A percentile compares a stretch with the other conserved stretches of the same genome.
These are phyloP conservation scores for Xerocomellus dryophilus DNA, from an alignment of 768 basidiomycete genomes.

Conservation along the genomic window DNA sequence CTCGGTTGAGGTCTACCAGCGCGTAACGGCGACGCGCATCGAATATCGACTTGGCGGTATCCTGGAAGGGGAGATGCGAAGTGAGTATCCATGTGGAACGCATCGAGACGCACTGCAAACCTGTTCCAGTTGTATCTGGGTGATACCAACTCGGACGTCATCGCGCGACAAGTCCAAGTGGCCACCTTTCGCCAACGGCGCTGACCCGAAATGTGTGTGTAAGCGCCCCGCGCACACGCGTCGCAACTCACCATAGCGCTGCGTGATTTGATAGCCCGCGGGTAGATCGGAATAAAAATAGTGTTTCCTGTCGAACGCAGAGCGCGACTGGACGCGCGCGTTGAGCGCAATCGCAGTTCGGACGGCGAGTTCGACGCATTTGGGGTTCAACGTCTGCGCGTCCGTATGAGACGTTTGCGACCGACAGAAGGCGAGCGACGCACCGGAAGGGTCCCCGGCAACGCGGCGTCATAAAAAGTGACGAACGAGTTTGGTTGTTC, in stretches of 20 bases:
- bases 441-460: constrained; percentile 92
- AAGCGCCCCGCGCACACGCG: constrained; percentile 38
- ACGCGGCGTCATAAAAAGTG: constrained; percentile 79
- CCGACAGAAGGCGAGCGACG: constrained; percentile 24
- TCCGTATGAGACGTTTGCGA: not conserved
- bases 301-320: constrained; percentile 94
- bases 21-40: constrained; percentile 49
- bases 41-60: constrained; percentile 84
- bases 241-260: constrained; percentile 70
- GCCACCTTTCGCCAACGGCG: constrained; percentile 75
- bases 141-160: constrained; percentile 64
- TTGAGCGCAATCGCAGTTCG: constrained; percentile 78
- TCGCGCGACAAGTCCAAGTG: constrained; percentile 44
- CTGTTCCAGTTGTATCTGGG: constrained; percentile 96
- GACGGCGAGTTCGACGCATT: constrained; percentile 75
- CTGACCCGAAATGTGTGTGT: constrained; percentile 37
- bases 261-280: constrained; percentile 94
- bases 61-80: constrained; percentile 42
- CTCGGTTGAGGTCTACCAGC: constrained; percentile 84
- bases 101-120: constrained; percentile 38
- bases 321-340: constrained; percentile 59
- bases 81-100: not conserved
- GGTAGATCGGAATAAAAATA: constrained; percentile 97
- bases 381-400: constrained; percentile 46
- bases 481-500: constrained; percentile 71